Conservation (phyloP, 352 stramenopile species). For the Phytophthora hybrid region DNA sequence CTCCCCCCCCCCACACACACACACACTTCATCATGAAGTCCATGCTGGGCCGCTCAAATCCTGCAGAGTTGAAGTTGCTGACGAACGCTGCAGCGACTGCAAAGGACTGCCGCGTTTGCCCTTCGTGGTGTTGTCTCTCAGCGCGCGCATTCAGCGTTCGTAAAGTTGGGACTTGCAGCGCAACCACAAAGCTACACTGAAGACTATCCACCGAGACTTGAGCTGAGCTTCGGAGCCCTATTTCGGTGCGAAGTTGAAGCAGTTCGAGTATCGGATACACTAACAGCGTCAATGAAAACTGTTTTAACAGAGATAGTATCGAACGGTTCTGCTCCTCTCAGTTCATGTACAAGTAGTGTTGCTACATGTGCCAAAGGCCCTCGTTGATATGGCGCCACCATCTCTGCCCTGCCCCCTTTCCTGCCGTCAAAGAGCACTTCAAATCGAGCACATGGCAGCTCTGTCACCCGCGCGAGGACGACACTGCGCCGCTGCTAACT, state of each 20-base stretch:
- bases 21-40: too few species aligned
- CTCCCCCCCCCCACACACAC: too few species aligned
- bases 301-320: conserved; percentile 19
- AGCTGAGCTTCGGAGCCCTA: neutral
- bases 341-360: too few species aligned
- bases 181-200: neutral
- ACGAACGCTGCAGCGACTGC: neutral
- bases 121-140: too few species aligned
- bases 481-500: neutral
- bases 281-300: too few species aligned
- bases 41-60: neutral
- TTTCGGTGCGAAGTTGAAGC: neutral
- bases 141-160: neutral
- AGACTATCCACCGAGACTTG: neutral
- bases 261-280: neutral
- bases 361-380: too few species aligned
- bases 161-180: neutral
- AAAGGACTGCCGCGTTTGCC: neutral
- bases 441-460: conserved; percentile 18
- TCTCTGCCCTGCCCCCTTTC: neutral
- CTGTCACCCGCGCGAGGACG: neutral
- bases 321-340: neutral
- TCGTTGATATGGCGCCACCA: too few species aligned
- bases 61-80: neutral
- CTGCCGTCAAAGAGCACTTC: conserved; percentile 9